Percentiles rank a stretch among this genome's conserved stretches.
Evolutionary conservation across 2,329 filamentous ascomycete genomes (phyloP).

Genomic region (Cadophora gregata): DNA sequence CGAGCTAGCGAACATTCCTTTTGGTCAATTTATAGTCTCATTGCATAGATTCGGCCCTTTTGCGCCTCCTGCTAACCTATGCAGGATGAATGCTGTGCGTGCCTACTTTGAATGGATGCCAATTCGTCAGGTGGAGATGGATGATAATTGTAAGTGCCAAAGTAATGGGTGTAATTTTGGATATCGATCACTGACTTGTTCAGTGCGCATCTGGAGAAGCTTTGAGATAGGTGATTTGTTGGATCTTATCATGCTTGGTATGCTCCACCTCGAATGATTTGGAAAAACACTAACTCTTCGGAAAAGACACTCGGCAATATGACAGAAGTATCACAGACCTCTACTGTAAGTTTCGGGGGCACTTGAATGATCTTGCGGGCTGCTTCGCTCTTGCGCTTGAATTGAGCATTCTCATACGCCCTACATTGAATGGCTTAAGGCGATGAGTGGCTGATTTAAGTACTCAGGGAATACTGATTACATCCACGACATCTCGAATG

Average conservation of each 20-base stretch:
- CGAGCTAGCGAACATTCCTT: not conserved
- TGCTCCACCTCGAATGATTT: not conserved
- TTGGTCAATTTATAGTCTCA: not conserved
- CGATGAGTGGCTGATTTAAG: not conserved
- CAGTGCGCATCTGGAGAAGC: slow-evolving; percentile 67
- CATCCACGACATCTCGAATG: slow-evolving; percentile 66
- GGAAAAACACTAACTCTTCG: not conserved
- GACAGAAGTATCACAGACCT: slow-evolving; percentile 67
- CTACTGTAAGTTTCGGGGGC: slow-evolving; percentile 45
- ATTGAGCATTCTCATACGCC: not conserved
- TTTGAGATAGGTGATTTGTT: slow-evolving; percentile 71
- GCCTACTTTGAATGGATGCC: slow-evolving; percentile 69
- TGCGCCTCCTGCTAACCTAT: not conserved
- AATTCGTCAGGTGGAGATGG: slow-evolving; percentile 66
- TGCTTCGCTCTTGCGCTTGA: not conserved
- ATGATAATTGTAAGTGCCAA: slow-evolving; percentile 56
- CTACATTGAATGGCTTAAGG: not conserved
- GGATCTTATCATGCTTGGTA: slow-evolving; percentile 73
- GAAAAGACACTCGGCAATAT: slow-evolving; percentile 59
- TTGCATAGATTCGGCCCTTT: not conserved
- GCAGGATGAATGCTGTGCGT: slow-evolving; percentile 68
- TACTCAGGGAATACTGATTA: slow-evolving; percentile 63
- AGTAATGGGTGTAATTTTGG: slow-evolving; percentile 26
- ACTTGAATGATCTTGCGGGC: not conserved
- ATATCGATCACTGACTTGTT: not conserved